phyloP scores from a whole-genome alignment of 2,329 filamentous ascomycete genomes.

The Amesomyces nigricolor region DNA sequence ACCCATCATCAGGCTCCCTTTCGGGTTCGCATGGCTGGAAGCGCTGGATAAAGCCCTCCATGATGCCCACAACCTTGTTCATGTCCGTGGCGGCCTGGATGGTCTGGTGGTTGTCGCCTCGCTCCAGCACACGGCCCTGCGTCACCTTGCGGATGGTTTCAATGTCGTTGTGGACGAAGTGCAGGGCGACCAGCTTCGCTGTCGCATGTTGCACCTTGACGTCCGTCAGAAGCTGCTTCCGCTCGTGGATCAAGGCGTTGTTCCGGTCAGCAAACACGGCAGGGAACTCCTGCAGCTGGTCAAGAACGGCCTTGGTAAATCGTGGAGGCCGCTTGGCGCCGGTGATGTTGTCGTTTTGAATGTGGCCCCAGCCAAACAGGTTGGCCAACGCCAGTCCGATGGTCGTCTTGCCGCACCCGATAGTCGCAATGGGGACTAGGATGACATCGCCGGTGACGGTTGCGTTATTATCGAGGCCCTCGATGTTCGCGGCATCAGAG shows the following conservation, averaged over 20 bases:
- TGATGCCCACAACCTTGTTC: constrained; percentile 76
- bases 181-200: constrained; percentile 73
- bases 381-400: constrained; percentile 73
- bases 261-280: constrained; percentile 91
- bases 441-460: constrained; percentile 64
- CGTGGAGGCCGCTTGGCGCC: constrained; percentile 67
- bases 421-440: constrained; percentile 84
- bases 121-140: constrained; percentile 68
- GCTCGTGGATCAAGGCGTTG: constrained; percentile 83
- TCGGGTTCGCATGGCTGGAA: constrained; percentile 72
- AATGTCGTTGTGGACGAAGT: constrained; percentile 79
- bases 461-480: constrained; percentile 51
- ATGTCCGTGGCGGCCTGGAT: constrained; percentile 76
- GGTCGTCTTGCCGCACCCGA: constrained; percentile 96
- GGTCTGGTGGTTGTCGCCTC: constrained; percentile 96
- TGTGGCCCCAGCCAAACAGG: constrained; percentile 84
- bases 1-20: constrained; percentile 67
- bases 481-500: constrained; percentile 76
- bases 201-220: constrained; percentile 56
- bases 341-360: constrained; percentile 95
- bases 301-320: constrained; percentile 68
- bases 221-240: constrained; percentile 80
- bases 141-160: constrained; percentile 70
- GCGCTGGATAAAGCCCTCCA: constrained; percentile 86
- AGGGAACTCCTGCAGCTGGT: constrained; percentile 56